phyloP scores from a whole-genome alignment of 148 eudicot genomes.

The Bassia scoparia region DNA sequence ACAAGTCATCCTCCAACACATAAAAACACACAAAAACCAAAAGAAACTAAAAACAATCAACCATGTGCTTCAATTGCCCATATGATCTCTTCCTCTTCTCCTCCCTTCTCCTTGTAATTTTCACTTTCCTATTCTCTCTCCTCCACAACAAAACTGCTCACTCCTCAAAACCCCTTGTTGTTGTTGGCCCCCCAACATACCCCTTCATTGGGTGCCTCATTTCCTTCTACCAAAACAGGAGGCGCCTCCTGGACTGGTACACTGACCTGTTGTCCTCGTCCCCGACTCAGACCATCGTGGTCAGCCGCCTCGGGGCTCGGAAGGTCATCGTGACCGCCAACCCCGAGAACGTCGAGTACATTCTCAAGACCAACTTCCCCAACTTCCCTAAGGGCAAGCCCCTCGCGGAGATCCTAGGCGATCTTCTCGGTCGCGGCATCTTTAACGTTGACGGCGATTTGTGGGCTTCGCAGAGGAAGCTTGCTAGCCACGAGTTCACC shows the following conservation, averaged over 20 bases:
- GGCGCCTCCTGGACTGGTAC: conserved; percentile 62
- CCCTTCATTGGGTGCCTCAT: conserved; percentile 50
- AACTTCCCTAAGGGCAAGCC: conserved; percentile 67
- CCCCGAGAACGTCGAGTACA: conserved; percentile 67
- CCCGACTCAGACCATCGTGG: conserved; percentile 41
- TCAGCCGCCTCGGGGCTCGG: conserved; percentile 47
- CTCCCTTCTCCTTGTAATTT: conserved; percentile 8
- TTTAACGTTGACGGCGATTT: conserved; percentile 73
- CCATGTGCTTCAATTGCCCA: conserved; percentile 5
- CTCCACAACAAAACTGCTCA: no score
- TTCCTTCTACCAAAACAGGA: conserved; percentile 48
- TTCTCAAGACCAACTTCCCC: conserved; percentile 55
- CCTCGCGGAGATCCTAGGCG: conserved; percentile 53
- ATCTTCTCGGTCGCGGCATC: conserved; percentile 63
- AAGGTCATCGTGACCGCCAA: conserved; percentile 54
- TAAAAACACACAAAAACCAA: neutral
- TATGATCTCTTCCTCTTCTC: conserved; percentile 18
- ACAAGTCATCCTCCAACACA: neutral
- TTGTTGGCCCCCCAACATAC: conserved; percentile 35
- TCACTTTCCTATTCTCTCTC: conserved; percentile 12
- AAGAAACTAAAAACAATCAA: neutral
- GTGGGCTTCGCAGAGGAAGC: conserved; percentile 66
- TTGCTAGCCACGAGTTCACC: conserved; percentile 76
- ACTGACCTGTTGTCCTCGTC: conserved; percentile 48
- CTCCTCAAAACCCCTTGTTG: neutral